Evolutionary conservation across 2,329 filamentous ascomycete genomes (phyloP), one percentile per base, ranked within the genome.

Genomic region (Talaromyces sp.): DNA sequence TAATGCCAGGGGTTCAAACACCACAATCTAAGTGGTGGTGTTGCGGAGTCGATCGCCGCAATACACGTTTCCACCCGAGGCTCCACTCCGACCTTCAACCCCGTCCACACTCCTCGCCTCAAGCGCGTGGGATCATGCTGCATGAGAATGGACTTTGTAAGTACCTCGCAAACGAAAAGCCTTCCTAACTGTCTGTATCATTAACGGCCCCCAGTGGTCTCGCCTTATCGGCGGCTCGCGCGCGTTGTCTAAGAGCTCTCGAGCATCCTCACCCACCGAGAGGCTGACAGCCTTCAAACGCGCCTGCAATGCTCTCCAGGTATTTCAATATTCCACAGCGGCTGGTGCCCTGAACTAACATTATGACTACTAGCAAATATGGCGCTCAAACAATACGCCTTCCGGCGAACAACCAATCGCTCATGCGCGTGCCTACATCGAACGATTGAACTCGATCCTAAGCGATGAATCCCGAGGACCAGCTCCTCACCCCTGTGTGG

Each of bases 391-490:
- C 32, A 77, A 79, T 47, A 73, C 79, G 44, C 72, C 81, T 14
- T 70, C 77, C 49, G 75, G 71, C 58, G 82, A 86, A 59, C 75
- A 77, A 42, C 75, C 79, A 40, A 77, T 81, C 41, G 73, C 71
- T 69, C 68, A 81, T 49, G 68, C 84, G 52, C 77, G 80, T 51
- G 73, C 72, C 54, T 79, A 76, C 56, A 77, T 87, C 56, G 78
- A 83, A 55, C 79, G 80, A 44, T 71, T 87, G 22, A 82, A 81
- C 54, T 75, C 78, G 61, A 87, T 96, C 65, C 86, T 97, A 59
- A 87, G 85, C 75, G 91, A 97, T 76, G 93, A 97, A 76, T 90
- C 89, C 55, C 88, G 91, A 61, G 86, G 91, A 39, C 91, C 92
- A 4, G 83, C 91, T 22, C 93, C 93, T 6, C 93, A 97, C 72